phyloP scores from a whole-genome alignment of 768 basidiomycete genomes.

The Termitomyces sp. region DNA sequence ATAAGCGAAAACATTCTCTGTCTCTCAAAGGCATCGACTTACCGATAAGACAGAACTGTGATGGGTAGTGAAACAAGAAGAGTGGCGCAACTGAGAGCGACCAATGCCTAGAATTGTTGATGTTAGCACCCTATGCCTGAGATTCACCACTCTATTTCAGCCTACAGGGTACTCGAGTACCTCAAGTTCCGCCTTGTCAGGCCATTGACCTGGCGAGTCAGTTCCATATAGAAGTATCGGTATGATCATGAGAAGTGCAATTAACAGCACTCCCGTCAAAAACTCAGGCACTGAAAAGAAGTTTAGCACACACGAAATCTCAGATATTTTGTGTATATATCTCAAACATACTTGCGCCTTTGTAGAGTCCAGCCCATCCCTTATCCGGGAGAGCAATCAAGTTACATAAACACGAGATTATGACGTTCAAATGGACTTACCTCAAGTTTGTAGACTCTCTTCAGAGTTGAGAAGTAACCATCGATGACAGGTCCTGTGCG shows the following conservation, averaged over 20 bases:
- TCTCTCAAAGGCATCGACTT: neutral
- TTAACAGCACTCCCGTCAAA: neutral
- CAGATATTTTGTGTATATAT: neutral
- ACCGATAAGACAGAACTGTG: conserved; percentile 7
- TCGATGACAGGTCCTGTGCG: conserved; percentile 67
- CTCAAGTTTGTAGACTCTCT: conserved; percentile 66
- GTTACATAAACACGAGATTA: conserved; percentile 10
- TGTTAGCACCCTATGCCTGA: neutral
- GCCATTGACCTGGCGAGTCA: neutral
- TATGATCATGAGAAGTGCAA: neutral
- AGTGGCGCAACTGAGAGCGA: neutral
- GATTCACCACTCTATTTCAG: neutral
- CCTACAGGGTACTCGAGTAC: neutral
- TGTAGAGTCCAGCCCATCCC: conserved; percentile 73
- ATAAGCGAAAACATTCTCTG: neutral
- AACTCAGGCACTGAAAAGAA: conserved; percentile 3
- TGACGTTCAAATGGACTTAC: conserved; percentile 23
- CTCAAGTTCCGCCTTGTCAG: neutral
- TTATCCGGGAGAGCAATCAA: conserved; percentile 2
- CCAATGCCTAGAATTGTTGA: neutral
- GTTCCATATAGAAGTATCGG: neutral
- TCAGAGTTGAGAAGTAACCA: conserved; percentile 67
- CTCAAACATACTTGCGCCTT: conserved; percentile 51
- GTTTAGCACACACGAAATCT: neutral
- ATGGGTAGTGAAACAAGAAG: conserved; percentile 5